Conservation (phyloP, 345 rosid genomes). For the Eutrema heterophyllum region DNA sequence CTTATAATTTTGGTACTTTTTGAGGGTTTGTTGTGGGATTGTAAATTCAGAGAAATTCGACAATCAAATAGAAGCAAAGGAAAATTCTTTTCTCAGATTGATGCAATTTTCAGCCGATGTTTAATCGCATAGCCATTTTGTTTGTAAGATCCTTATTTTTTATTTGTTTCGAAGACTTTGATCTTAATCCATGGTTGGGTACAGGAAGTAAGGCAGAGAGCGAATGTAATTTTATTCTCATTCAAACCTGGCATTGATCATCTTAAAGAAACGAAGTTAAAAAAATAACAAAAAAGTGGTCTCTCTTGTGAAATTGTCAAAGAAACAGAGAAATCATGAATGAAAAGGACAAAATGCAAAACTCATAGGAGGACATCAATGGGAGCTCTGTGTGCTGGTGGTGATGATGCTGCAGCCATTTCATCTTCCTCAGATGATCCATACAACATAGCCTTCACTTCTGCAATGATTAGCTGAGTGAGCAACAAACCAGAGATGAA, state of each 20-base stretch:
- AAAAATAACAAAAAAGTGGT: not conserved
- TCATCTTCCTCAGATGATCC: slow-evolving; percentile 33
- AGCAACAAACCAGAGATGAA: slow-evolving; percentile 74
- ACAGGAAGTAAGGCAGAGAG: not conserved
- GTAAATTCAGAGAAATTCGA: not conserved
- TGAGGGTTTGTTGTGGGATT: not conserved
- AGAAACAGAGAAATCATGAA: not conserved
- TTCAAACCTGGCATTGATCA: slow-evolving; percentile 12
- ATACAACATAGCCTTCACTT: slow-evolving; percentile 50
- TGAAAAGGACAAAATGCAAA: not conserved
- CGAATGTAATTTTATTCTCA: not conserved
- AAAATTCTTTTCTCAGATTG: not conserved
- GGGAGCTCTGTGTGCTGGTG: slow-evolving; percentile 24
- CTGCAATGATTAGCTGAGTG: slow-evolving; percentile 66
- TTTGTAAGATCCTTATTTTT: not conserved
- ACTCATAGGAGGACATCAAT: slow-evolving; percentile 25
- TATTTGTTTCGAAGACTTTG: not conserved
- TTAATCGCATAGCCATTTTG: not conserved
- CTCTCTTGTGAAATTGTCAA: slow-evolving; percentile 2
- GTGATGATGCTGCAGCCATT: slow-evolving; percentile 3
- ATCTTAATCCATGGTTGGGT: not conserved
- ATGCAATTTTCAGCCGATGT: not conserved
- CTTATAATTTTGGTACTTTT: not conserved
- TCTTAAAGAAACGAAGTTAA: not conserved
- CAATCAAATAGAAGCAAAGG: not conserved